These are phyloP conservation scores for Grosmannia huntii DNA, from an alignment of 2,329 filamentous ascomycete genomes.

Conservation along the genomic window DNA sequence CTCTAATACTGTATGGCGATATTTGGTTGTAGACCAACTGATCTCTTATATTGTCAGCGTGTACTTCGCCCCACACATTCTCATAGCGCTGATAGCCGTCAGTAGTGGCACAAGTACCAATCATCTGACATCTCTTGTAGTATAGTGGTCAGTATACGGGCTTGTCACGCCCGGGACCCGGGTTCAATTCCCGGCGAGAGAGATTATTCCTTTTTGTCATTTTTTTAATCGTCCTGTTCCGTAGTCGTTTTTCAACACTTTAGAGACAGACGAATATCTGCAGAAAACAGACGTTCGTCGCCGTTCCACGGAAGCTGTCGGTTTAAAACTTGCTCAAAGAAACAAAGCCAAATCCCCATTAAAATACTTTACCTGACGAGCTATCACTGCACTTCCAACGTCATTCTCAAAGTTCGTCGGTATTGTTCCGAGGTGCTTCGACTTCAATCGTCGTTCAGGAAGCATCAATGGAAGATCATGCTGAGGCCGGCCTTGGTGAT, in stretches of 20 bases:
- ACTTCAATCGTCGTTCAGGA: constrained; percentile 54
- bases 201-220: constrained; percentile 1
- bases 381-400: too few relatives aligned
- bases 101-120: not conserved
- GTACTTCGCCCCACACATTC: not conserved
- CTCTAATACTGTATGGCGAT: too few relatives aligned
- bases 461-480: constrained; percentile 10
- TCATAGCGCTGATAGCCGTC: not conserved
- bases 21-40: too few relatives aligned
- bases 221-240: too few relatives aligned
- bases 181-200: constrained; percentile 13
- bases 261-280: too few relatives aligned
- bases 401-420: not conserved
- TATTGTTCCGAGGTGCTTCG: constrained; percentile 22
- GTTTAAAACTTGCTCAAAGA: too few relatives aligned
- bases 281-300: too few relatives aligned
- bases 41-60: too few relatives aligned
- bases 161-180: constrained; percentile 13
- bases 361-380: too few relatives aligned
- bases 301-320: too few relatives aligned
- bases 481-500: constrained; percentile 27
- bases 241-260: too few relatives aligned
- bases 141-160: constrained; percentile 13
- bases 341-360: too few relatives aligned
- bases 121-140: constrained; percentile 7